These are phyloP conservation scores for Pisolithus sp. DNA, from an alignment of 768 basidiomycete species.

Conservation along the genomic window DNA sequence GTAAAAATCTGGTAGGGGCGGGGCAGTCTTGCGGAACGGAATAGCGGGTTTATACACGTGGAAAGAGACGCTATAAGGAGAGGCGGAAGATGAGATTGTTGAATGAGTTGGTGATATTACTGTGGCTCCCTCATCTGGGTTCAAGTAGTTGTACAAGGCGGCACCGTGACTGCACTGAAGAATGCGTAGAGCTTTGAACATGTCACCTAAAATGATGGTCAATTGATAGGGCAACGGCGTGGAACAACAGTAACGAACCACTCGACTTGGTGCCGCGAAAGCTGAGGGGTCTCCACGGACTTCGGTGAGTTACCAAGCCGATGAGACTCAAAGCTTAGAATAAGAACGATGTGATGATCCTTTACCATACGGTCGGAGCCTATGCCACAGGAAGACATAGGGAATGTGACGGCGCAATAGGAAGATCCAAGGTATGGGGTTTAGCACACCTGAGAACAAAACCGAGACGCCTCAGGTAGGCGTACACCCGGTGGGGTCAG, in stretches of 20 bases:
- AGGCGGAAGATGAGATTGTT: constrained; percentile 10
- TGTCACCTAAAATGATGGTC: constrained; percentile 39
- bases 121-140: background rate
- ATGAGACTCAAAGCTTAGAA: background rate
- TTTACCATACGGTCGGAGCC: background rate
- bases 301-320: constrained; percentile 5
- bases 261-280: constrained; percentile 48
- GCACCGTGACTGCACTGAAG: constrained; percentile 58
- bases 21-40: constrained; percentile 70
- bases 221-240: constrained; percentile 1
- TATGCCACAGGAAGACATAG: constrained; percentile 5
- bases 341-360: background rate
- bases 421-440: constrained; percentile 51
- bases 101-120: background rate
- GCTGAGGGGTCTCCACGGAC: constrained; percentile 59
- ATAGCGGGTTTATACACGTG: constrained; percentile 90
- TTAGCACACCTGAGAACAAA: constrained; percentile 80
- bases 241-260: constrained; percentile 31
- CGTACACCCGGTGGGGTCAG: constrained; percentile 59
- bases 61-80: constrained; percentile 80
- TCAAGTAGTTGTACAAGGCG: constrained; percentile 34
- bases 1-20: constrained; percentile 78
- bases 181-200: constrained; percentile 68
- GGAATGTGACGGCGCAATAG: constrained; percentile 35
- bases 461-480: constrained; percentile 87